These are phyloP conservation scores for Cladobotryum mycophilum DNA, from an alignment of 2,329 filamentous ascomycete genomes.

Conservation along the genomic window DNA sequence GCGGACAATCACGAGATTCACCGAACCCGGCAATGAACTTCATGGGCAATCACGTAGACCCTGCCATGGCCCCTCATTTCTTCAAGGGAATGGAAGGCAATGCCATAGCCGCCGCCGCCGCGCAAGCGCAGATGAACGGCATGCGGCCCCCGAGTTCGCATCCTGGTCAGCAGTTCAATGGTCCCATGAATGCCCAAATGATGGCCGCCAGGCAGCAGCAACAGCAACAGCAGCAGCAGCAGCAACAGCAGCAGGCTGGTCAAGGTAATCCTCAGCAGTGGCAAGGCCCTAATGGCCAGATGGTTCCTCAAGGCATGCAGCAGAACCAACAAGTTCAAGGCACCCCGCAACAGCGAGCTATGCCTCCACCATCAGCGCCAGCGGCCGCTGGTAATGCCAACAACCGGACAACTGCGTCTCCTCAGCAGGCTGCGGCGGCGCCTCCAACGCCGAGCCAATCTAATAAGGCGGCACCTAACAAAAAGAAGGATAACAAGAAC, in stretches of 20 bases:
- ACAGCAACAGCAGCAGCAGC: slow-evolving; percentile 25
- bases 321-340: slow-evolving; percentile 49
- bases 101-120: slow-evolving; percentile 38
- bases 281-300: slow-evolving; percentile 37
- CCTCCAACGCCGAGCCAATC: slow-evolving; percentile 71
- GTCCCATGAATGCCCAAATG: slow-evolving; percentile 54
- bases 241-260: slow-evolving; percentile 22
- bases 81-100: slow-evolving; percentile 53
- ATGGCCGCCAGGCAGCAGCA: slow-evolving; percentile 46
- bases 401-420: slow-evolving; percentile 52
- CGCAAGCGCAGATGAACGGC: slow-evolving; percentile 52
- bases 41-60: slow-evolving; percentile 57
- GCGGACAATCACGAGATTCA: slow-evolving; percentile 58
- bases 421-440: slow-evolving; percentile 57
- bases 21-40: slow-evolving; percentile 58
- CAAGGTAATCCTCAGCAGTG: slow-evolving; percentile 31
- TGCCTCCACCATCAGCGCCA: slow-evolving; percentile 62
- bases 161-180: slow-evolving; percentile 51
- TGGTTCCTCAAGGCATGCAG: slow-evolving; percentile 34
- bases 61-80: slow-evolving; percentile 53
- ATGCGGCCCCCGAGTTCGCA: slow-evolving; percentile 67
- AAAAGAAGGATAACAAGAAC: slow-evolving; percentile 67
- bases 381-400: slow-evolving; percentile 41
- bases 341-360: slow-evolving; percentile 65
- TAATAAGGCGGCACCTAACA: slow-evolving; percentile 62